Percentiles rank a stretch among this genome's conserved stretches.
phyloP scores from a whole-genome alignment of 331 rosid species.

The Dryas integrifolia region DNA sequence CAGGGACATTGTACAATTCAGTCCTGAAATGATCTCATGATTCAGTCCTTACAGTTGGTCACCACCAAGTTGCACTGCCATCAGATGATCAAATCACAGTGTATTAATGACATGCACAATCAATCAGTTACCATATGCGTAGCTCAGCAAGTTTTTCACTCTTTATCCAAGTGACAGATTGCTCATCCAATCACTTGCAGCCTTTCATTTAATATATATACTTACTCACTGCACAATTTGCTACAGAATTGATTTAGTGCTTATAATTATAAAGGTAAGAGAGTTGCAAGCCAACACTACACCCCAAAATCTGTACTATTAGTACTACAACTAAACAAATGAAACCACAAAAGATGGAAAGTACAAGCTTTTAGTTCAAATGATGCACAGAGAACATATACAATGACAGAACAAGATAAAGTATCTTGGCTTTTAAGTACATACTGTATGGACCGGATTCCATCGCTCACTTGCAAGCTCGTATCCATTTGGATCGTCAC shows the following conservation, averaged over 20 bases:
- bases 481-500: slow-evolving; percentile 58
- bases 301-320: background rate
- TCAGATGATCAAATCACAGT: slow-evolving; percentile 14
- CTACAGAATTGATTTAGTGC: background rate
- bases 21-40: slow-evolving; percentile 14
- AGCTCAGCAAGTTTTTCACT: slow-evolving; percentile 10
- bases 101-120: slow-evolving; percentile 15
- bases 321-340: background rate
- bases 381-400: slow-evolving; percentile 1
- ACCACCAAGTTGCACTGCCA: slow-evolving; percentile 24
- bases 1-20: slow-evolving; percentile 15
- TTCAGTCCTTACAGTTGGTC: slow-evolving; percentile 22
- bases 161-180: background rate
- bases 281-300: background rate
- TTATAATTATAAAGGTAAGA: background rate
- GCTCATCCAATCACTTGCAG: background rate
- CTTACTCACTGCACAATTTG: background rate
- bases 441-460: slow-evolving; percentile 57
- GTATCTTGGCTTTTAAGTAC: slow-evolving; percentile 9
- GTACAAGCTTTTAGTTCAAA: background rate
- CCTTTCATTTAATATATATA: background rate
- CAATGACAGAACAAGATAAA: background rate
- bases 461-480: slow-evolving; percentile 58
- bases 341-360: background rate
- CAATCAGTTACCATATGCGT: slow-evolving; percentile 1